Evolutionary conservation across 2,329 filamentous ascomycete species (phyloP), one percentile per base, ranked within the genome.

Genomic region (Rhynchosporium graminicola): DNA sequence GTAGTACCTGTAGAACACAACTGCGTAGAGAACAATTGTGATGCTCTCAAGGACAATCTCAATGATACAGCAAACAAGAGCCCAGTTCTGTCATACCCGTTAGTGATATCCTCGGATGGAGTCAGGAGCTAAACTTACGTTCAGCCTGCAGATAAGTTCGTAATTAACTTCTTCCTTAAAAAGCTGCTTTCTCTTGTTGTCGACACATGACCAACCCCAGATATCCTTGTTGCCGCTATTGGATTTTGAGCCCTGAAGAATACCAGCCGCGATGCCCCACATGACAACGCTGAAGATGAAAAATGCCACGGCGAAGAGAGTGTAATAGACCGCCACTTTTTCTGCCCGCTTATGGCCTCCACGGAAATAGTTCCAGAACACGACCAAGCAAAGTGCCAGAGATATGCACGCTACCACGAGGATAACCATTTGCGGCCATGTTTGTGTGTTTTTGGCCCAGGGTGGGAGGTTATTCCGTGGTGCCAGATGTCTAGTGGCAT

Each of bases 1-100:
- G 86, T 93, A 97, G 83, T 96, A 96, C 71, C 95, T 90, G 83
- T 96, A 98, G 82, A 98, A 97, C 76, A 97, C 87, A 74, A 97
- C 84, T 73, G 86, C 92, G 83, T 99, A 99, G 73, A 99, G 91
- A 59, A 87, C 82, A 76, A 99, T 96, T 74, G 90, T 92, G 74
- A 98, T 89, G 69, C 91, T 85, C 75, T 98, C 95, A 71, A 99
- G 84, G 65, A 97, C 90, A 69, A 99, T 83, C 78, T 99, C 95
- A 76, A 99, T 98, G 74, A 99, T 89, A 78, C 93, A 93, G 83
- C 95, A 99, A 75, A 99, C 90, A 67, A 99, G 83, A 46, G 89
- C 85, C 95, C 95, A 99, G 79, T 96, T 95, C 85, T 97, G 20
- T 57, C 26, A 2, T 58, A 6, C 4, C 10, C 45, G 54, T 71